These are phyloP conservation scores for Trichophyton benhamiae DNA, from an alignment of 2,329 filamentous ascomycete species.

Conservation along the genomic window DNA sequence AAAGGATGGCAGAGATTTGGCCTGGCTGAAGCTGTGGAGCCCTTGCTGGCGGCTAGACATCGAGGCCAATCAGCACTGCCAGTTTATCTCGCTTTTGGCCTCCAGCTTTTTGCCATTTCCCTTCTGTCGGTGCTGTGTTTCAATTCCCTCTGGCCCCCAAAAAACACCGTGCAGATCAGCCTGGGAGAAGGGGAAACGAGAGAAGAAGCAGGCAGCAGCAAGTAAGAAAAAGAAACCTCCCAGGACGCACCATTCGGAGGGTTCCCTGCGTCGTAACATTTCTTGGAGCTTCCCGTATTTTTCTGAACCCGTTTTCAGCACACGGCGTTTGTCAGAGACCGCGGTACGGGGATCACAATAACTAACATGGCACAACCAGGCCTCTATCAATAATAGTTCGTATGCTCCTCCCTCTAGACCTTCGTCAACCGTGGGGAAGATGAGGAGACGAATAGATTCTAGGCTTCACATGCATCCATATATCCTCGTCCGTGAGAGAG, in stretches of 20 bases:
- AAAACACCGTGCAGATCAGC: neutral
- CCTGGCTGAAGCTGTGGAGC: neutral
- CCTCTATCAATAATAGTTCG: neutral
- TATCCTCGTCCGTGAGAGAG: neutral
- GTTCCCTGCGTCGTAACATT: conserved; percentile 1
- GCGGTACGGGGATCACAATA: neutral
- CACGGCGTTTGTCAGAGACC: neutral
- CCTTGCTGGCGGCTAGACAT: neutral
- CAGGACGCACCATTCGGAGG: neutral
- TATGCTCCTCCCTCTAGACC: neutral
- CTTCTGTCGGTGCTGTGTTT: conserved; percentile 2
- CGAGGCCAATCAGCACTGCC: neutral
- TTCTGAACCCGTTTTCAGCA: neutral
- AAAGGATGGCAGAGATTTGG: neutral
- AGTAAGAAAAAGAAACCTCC: neutral
- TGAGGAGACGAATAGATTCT: neutral
- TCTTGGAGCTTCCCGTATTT: neutral
- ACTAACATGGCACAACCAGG: neutral
- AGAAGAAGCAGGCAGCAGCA: neutral
- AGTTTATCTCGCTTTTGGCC: neutral
- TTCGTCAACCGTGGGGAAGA: neutral
- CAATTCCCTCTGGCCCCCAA: conserved; percentile 3
- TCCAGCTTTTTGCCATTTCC: neutral
- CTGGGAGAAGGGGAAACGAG: neutral
- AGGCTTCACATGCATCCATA: neutral